These are phyloP conservation scores for Cordia subcordata DNA, from an alignment of 257 asterid genomes.

Conservation along the genomic window DNA sequence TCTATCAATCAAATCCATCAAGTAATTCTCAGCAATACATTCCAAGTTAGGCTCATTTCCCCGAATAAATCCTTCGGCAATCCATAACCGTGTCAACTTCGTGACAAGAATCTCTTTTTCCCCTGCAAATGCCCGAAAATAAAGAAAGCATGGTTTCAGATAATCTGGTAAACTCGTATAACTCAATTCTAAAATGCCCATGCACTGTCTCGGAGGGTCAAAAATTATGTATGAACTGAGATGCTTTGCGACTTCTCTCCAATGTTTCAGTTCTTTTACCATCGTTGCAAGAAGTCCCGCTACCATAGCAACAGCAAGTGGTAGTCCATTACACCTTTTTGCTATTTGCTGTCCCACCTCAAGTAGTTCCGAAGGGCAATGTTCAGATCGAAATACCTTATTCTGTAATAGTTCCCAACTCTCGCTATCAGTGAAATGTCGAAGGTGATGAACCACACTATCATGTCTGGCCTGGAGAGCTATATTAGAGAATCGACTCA, in stretches of 20 bases:
- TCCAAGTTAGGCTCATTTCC: too few species aligned
- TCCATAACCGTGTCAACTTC: too few species aligned
- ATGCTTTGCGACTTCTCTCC: conserved; percentile 5
- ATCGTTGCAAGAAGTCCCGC: conserved; percentile 20
- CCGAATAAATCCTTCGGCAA: too few species aligned
- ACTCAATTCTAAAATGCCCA: conserved; percentile 4
- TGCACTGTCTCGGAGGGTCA: neutral
- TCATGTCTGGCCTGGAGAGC: conserved; percentile 2
- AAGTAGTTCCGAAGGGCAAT: conserved; percentile 17
- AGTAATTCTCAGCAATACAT: too few species aligned
- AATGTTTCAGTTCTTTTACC: too few species aligned
- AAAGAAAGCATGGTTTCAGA: too few species aligned
- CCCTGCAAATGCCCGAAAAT: too few species aligned
- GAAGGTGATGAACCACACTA: too few species aligned
- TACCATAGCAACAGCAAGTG: conserved; percentile 17
- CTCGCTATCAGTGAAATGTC: neutral
- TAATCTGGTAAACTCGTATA: too few species aligned
- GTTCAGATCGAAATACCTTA: conserved; percentile 5
- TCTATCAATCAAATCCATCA: too few species aligned
- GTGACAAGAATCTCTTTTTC: too few species aligned
- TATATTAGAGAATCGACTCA: neutral
- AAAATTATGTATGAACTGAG: neutral
- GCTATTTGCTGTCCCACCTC: conserved; percentile 16
- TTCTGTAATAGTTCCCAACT: conserved; percentile 17
- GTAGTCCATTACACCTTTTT: conserved; percentile 17